Base-by-base conservation (phyloP, 2,329 filamentous ascomycete genomes). In the Cytospora paraplurivora region DNA sequence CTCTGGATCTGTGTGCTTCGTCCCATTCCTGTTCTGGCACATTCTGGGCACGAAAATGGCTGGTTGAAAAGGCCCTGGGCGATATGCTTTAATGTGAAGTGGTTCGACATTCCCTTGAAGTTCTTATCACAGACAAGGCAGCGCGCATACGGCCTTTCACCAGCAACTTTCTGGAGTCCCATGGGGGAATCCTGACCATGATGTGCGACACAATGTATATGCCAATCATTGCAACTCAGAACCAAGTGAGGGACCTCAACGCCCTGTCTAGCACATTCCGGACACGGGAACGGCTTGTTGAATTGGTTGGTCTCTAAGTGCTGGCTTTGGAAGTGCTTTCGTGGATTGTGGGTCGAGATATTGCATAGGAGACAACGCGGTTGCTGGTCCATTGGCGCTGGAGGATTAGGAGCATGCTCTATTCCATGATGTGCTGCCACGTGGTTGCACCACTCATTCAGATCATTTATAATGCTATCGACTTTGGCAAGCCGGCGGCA, bases 261-360 rank as follows among this genome's bases (percentile, higher is more conserved):
- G 17, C 35, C 35, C n/a, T 41, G 11, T 56, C 54, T 19, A 27
- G 54, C 17, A 41, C 17, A 56, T 56, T 56, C 54, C n/a, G 54
- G 35, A 32, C 17, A 56, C 19, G 34, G 54, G 5, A 44, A 56
- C 38, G 54, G 54, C 7, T 56, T 27, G 17, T 44, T 15, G 21
- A 56, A 56, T 21, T 56, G 35, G 11, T 19, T 11, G 32, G 17
- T n/a, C 4, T n/a, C 37, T 4, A n/a, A 19, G 37, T 56, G 35
- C 35, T 32, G 7, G 13, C 4, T 56, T 27, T 41, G 4, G 38
- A 56, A 56, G 34, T 56, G 35, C 17, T 56, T 56, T 34, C 54
- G 34, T n/a, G n/a, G 34, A 44, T 44, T 56, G 27, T 56, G n/a
- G 3, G 35, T 56, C 35, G 7, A 11, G 11, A 27, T 56, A 19